Percentiles rank a stretch among this genome's conserved stretches.
phyloP scores from a whole-genome alignment of 192 early-diverging fungal species.

The Geranomyces variabilis region DNA sequence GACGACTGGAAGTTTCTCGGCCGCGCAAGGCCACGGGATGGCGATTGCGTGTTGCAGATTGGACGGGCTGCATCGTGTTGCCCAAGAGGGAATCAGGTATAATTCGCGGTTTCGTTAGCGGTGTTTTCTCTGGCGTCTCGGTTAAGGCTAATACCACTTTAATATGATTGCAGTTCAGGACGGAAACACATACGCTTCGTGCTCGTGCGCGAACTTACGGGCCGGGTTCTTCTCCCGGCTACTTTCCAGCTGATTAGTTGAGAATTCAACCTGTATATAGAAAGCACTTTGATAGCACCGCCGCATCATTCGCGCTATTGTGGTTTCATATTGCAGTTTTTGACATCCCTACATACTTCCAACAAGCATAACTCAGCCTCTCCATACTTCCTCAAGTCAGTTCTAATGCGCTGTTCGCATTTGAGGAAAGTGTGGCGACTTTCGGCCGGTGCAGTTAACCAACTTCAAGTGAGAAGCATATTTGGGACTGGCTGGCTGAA shows the following conservation, averaged over 20 bases:
- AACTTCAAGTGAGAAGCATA: too few species aligned
- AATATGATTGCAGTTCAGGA: not conserved
- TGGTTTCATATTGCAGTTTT: too few species aligned
- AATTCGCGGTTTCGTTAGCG: not conserved
- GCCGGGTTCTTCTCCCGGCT: conserved; percentile 53
- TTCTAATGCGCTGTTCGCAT: too few species aligned
- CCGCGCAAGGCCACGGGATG: conserved; percentile 60
- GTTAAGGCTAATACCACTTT: not conserved
- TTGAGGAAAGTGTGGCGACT: too few species aligned
- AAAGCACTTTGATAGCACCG: too few species aligned
- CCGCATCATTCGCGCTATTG: too few species aligned
- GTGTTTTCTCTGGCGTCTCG: not conserved
- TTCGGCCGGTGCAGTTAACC: too few species aligned
- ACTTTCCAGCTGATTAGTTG: conserved; percentile 43
- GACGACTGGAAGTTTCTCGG: conserved; percentile 71
- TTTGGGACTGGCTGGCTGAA: too few species aligned
- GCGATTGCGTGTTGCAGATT: conserved; percentile 69
- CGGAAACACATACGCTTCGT: conserved; percentile 48
- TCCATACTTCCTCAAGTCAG: too few species aligned
- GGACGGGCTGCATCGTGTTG: conserved; percentile 47
- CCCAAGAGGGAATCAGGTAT: conserved; percentile 42
- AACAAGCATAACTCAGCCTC: too few species aligned
- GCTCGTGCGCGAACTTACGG: conserved; percentile 54
- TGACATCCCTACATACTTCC: too few species aligned
- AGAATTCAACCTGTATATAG: too few species aligned